A percentile compares a stretch with the other conserved stretches of the same genome.
Evolutionary conservation across 73 alveolate species (phyloP).

Genomic region (Strombidium stylifer): DNA sequence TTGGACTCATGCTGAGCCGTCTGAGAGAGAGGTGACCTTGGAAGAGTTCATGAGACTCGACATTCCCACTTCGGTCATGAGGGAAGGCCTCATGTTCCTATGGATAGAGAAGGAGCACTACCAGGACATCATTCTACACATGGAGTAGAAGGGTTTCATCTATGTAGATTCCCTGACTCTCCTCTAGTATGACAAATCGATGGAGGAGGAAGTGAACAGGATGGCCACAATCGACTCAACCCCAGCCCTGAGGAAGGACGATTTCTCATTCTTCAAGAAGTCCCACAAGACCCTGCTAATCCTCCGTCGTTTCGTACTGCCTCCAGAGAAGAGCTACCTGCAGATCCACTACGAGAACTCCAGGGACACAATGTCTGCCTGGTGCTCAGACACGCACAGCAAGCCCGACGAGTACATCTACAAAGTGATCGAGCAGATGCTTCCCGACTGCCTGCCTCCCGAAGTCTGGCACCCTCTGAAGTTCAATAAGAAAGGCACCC

Average conservation of each 20-base stretch:
- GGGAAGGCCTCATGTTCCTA: slow-evolving; percentile 62
- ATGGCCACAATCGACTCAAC: slow-evolving; percentile 45
- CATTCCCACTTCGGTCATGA: slow-evolving; percentile 32
- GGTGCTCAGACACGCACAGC: slow-evolving; percentile 27
- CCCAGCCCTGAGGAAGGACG: slow-evolving; percentile 47
- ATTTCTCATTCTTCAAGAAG: slow-evolving; percentile 50
- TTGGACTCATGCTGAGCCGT: background rate
- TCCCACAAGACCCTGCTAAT: slow-evolving; percentile 62
- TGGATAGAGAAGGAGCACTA: slow-evolving; percentile 65
- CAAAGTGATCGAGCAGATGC: slow-evolving; percentile 60
- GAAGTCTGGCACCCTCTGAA: slow-evolving; percentile 10
- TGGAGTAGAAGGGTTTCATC: slow-evolving; percentile 53
- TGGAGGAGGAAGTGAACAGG: too few species aligned
- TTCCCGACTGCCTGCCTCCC: too few species aligned
- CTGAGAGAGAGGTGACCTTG: slow-evolving; percentile 22
- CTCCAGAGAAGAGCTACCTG: slow-evolving; percentile 10
- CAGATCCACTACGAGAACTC: slow-evolving; percentile 51
- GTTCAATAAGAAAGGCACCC: slow-evolving; percentile 16
- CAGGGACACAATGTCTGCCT: slow-evolving; percentile 65
- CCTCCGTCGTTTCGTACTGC: slow-evolving; percentile 55
- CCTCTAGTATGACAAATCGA: slow-evolving; percentile 15
- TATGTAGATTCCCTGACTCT: slow-evolving; percentile 43
- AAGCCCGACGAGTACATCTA: slow-evolving; percentile 59
- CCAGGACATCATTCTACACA: slow-evolving; percentile 40
- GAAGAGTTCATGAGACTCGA: slow-evolving; percentile 32